A percentile compares a stretch with the other conserved stretches of the same genome.
phyloP scores from a whole-genome alignment of 1,139 yeast species.

The Geotrichum bryndzae region DNA sequence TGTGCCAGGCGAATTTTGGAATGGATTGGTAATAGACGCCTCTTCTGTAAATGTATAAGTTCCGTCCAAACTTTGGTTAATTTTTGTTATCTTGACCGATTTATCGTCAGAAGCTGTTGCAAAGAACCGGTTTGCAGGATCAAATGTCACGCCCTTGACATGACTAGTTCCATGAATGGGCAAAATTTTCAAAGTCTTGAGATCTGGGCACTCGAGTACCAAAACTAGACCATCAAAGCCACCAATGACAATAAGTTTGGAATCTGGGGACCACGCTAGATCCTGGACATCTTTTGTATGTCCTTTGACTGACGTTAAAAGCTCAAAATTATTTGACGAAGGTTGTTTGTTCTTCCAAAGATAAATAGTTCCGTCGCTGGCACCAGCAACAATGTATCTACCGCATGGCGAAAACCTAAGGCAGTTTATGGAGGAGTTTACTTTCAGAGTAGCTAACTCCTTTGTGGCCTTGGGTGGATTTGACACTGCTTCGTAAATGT shows the following conservation, averaged over 20 bases:
- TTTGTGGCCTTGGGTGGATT: not conserved
- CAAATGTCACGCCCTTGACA: constrained; percentile 94
- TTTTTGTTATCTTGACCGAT: constrained; percentile 78
- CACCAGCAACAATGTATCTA: constrained; percentile 83
- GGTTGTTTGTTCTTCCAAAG: constrained; percentile 70
- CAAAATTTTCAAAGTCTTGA: constrained; percentile 80
- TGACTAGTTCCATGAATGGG: constrained; percentile 84
- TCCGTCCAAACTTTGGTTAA: constrained; percentile 39
- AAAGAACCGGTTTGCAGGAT: constrained; percentile 95
- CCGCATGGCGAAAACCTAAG: constrained; percentile 92
- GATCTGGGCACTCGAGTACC: constrained; percentile 27
- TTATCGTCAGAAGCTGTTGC: constrained; percentile 96
- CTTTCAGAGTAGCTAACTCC: constrained; percentile 33
- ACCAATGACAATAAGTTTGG: constrained; percentile 80
- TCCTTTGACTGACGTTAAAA: constrained; percentile 81
- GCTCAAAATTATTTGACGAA: constrained; percentile 78
- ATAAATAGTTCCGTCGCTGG: constrained; percentile 85
- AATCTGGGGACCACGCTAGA: constrained; percentile 96
- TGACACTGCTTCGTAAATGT: constrained; percentile 36
- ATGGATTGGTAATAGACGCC: constrained; percentile 75
- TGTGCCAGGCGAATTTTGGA: constrained; percentile 80
- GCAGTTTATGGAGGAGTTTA: constrained; percentile 81
- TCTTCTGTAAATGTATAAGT: constrained; percentile 68
- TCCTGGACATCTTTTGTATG: constrained; percentile 97
- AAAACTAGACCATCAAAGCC: constrained; percentile 85